Conservation (phyloP, 768 basidiomycete species). For the Gymnopilus junonius region DNA sequence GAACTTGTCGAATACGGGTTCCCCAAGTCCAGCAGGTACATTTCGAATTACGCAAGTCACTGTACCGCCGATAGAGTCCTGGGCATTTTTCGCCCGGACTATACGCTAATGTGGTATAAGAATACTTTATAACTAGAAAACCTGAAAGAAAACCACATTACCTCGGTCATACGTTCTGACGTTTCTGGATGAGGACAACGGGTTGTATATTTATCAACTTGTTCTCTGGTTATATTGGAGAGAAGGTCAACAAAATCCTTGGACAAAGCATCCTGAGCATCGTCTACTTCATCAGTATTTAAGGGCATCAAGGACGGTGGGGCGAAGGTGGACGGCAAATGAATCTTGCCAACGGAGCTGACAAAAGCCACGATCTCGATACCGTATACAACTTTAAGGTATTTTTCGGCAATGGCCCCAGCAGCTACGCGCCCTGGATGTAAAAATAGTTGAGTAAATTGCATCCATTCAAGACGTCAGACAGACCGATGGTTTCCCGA, state of each 20-base stretch:
- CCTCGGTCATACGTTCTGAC: slow-evolving; percentile 89
- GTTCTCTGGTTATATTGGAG: slow-evolving; percentile 76
- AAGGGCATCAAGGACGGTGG: slow-evolving; percentile 41
- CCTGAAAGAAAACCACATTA: slow-evolving; percentile 30
- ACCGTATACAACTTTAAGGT: slow-evolving; percentile 83
- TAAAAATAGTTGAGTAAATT: background rate
- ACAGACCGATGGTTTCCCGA: slow-evolving; percentile 90
- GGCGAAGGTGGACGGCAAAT: slow-evolving; percentile 61
- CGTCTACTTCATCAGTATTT: slow-evolving; percentile 52
- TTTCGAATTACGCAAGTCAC: slow-evolving; percentile 95
- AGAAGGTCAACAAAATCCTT: slow-evolving; percentile 85
- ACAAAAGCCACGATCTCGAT: slow-evolving; percentile 98
- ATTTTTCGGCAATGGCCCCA: slow-evolving; percentile 97
- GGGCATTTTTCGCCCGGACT: slow-evolving; percentile 85
- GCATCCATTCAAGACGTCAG: background rate
- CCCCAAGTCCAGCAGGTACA: slow-evolving; percentile 90
- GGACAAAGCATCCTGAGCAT: slow-evolving; percentile 74
- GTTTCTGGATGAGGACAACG: slow-evolving; percentile 92
- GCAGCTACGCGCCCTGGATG: slow-evolving; percentile 89
- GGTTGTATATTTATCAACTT: slow-evolving; percentile 87
- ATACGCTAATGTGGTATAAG: slow-evolving; percentile 67
- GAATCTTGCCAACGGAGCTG: slow-evolving; percentile 92
- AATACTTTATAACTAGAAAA: background rate
- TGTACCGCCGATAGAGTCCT: slow-evolving; percentile 98
- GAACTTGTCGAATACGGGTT: slow-evolving; percentile 98